phyloP scores from a whole-genome alignment of 805 yeast genomes.

The Lipomyces spencermartinsiae region DNA sequence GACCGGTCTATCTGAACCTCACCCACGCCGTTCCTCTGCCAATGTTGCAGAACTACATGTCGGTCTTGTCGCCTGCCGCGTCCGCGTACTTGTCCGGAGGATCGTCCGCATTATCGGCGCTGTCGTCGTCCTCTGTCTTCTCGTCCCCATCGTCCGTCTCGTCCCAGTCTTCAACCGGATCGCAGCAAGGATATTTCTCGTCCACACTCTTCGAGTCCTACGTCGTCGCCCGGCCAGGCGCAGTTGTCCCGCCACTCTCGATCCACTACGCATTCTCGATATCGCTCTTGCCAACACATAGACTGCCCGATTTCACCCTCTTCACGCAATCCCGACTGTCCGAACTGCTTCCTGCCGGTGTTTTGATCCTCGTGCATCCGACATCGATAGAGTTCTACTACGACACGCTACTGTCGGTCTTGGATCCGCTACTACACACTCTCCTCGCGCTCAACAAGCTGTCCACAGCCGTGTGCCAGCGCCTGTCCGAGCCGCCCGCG shows the following conservation, averaged over 20 bases:
- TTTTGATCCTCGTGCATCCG: conserved; percentile 39
- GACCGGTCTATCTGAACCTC: conserved; percentile 11
- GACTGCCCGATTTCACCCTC: conserved; percentile 35
- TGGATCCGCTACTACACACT: conserved; percentile 40
- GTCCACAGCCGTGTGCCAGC: conserved; percentile 40
- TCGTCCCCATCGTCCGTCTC: conserved; percentile 15
- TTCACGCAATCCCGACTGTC: conserved; percentile 31
- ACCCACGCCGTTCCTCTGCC: conserved; percentile 21
- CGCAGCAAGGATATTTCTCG: conserved; percentile 19
- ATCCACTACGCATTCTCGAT: conserved; percentile 38
- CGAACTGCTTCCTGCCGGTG: conserved; percentile 41
- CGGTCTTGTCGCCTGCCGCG: conserved; percentile 1
- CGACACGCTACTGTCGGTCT: conserved; percentile 37
- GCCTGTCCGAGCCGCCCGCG: conserved; percentile 38
- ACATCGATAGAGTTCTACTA: conserved; percentile 37
- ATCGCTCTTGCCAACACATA: conserved; percentile 40
- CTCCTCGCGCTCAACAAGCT: conserved; percentile 41
- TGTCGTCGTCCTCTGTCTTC: conserved; percentile 8
- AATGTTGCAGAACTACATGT: conserved; percentile 8
- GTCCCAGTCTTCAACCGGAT: conserved; percentile 24
- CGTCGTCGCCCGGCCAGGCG: conserved; percentile 6
- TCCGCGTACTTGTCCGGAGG: neutral
- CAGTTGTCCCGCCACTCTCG: conserved; percentile 32
- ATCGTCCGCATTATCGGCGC: conserved; percentile 5
- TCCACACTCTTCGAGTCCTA: conserved; percentile 27